Base-by-base conservation (phyloP, 2,329 filamentous ascomycete species). In the Huntiella abstrusa region DNA sequence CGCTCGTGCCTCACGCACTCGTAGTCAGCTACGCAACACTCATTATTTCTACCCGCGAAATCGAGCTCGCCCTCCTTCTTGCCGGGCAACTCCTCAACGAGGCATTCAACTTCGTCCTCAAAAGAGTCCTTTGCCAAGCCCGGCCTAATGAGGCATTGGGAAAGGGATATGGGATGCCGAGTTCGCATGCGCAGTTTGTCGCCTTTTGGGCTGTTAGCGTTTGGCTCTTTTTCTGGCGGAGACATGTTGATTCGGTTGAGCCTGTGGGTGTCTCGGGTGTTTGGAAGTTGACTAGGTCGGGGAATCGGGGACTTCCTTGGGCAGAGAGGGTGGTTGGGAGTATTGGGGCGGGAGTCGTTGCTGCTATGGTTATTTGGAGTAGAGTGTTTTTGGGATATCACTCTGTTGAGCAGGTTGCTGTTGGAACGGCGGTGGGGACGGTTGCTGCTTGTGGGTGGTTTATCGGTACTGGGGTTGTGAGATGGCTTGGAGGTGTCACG, bases 111-210 rank as follows among this genome's bases (percentile, higher is more conserved):
- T 94, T 92, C 61, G 64, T 70, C 3, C 68, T 98, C 42, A 98
- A 98, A 68, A 75, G 91, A 19, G 68, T 85, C 52, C 88, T 98
- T 60, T 91, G 88, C 58, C 85, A 96, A 62, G 84, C 94, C 61
- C 74, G 91, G 43, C 91, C 91, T 22, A 73, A 70, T 52, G 80
- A 80, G 75, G 80, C 68, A 70, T 77, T 87, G 57, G 87, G 85
- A 47, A 93, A 93, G 61, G 91, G 91, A 52, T 98, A 98, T 59
- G 92, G 91, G 55, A 98, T 98, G 92, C 91, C 91, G 45, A 71
- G 67, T 39, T 95, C 87, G 34, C 91, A 98, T 64, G 83, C 91
- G 6, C 91, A 98, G 65, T 98, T 95, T 60, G 82, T 88, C 51
- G 73, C 81, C 47, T 98, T 85, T 67, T 96, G 94, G 71, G 80